These are phyloP conservation scores for Zymoseptoria pseudotritici DNA, from an alignment of 2,329 filamentous ascomycete species.

Conservation along the genomic window DNA sequence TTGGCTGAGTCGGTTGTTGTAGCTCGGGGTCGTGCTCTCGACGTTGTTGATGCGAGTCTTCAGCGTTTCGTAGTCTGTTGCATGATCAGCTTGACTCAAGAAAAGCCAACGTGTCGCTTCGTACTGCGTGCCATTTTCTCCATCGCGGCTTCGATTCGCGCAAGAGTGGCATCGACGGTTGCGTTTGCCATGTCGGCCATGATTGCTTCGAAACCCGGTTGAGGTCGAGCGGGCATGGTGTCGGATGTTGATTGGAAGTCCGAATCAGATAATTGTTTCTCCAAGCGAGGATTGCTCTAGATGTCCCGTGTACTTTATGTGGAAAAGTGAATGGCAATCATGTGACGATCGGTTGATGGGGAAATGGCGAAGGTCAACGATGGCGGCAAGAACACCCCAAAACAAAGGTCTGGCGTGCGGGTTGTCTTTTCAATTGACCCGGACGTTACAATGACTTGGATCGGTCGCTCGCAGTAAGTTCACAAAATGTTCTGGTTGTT, in stretches of 20 bases:
- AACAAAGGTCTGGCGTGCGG: neutral
- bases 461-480: neutral
- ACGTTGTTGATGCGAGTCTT: conserved; percentile 1
- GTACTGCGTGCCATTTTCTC: neutral
- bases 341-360: neutral
- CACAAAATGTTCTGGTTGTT: neutral
- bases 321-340: neutral
- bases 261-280: neutral
- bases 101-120: neutral
- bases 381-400: neutral
- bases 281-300: neutral
- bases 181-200: neutral
- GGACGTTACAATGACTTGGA: neutral
- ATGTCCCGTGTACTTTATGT: neutral
- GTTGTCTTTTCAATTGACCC: neutral
- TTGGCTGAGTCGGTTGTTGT: neutral
- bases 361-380: neutral
- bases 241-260: neutral
- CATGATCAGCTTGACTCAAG: neutral
- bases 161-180: neutral
- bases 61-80: conserved; percentile 2
- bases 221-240: neutral
- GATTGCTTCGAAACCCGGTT: neutral
- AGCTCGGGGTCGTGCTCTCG: neutral
- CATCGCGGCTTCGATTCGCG: neutral